Evolutionary conservation across 768 basidiomycete species (phyloP).

Genomic region (Boletus pseudopeckii): DNA sequence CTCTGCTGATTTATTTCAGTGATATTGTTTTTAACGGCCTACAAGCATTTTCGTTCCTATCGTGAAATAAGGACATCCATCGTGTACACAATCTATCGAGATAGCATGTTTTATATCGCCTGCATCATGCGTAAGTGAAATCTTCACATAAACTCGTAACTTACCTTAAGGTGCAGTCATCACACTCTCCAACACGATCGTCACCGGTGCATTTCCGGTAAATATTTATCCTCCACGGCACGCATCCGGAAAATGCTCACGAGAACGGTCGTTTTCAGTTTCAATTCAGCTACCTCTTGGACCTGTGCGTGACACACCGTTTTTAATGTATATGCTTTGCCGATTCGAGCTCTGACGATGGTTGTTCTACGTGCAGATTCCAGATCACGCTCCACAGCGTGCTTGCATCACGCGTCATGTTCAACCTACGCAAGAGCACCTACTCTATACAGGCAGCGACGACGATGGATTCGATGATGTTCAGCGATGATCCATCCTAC

Average conservation of each 20-base stretch:
- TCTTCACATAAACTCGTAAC: no score
- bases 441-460: neutral
- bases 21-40: no score
- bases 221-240: no score
- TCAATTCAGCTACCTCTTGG: constrained; percentile 3
- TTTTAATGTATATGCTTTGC: neutral
- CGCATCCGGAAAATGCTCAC: neutral
- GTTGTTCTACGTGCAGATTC: neutral
- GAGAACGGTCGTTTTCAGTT: neutral
- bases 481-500: neutral
- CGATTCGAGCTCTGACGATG: neutral
- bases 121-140: no score
- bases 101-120: no score
- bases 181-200: no score
- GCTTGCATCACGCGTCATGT: constrained; percentile 13
- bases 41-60: no score
- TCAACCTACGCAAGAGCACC: constrained; percentile 8
- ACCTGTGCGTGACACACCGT: neutral
- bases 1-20: no score
- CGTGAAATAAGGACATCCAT: no score
- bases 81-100: no score
- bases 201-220: no score
- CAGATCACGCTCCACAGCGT: constrained; percentile 6
- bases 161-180: no score
- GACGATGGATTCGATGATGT: neutral